Conservation (phyloP, 2,329 filamentous ascomycete genomes). For the Colletotrichum limetticola region DNA sequence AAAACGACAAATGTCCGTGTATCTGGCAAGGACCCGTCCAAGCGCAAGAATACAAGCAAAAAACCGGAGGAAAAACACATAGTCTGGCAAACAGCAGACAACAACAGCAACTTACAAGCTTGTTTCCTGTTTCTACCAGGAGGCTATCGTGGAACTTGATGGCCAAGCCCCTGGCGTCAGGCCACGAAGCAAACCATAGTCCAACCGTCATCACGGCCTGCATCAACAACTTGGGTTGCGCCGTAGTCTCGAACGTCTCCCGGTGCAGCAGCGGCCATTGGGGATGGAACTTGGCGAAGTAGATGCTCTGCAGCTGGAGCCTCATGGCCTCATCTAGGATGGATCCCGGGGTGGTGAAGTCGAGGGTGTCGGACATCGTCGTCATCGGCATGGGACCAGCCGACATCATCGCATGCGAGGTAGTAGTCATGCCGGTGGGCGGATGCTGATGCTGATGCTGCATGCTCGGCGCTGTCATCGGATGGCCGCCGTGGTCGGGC, state of each 20-base stretch:
- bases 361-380: not conserved
- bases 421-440: conserved; percentile 6
- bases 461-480: not conserved
- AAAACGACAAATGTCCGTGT: not conserved
- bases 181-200: conserved; percentile 15
- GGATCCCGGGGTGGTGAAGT: not conserved
- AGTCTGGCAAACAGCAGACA: not conserved
- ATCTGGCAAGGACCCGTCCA: not conserved
- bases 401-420: not conserved
- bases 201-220: conserved; percentile 19
- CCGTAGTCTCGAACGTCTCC: conserved; percentile 5
- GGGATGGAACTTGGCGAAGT: conserved; percentile 23
- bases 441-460: not conserved
- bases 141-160: conserved; percentile 18
- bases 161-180: not conserved
- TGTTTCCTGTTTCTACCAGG: conserved; percentile 13
- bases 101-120: conserved; percentile 2
- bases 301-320: conserved; percentile 12
- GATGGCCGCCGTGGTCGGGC: not conserved
- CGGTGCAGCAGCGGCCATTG: conserved; percentile 27
- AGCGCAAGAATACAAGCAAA: not conserved
- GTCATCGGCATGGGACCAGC: not conserved
- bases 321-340: conserved; percentile 2
- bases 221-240: conserved; percentile 10
- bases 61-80: too few relatives aligned